These are phyloP conservation scores for Trichoderma sp. DNA, from an alignment of 2,329 filamentous ascomycete genomes.

Conservation along the genomic window DNA sequence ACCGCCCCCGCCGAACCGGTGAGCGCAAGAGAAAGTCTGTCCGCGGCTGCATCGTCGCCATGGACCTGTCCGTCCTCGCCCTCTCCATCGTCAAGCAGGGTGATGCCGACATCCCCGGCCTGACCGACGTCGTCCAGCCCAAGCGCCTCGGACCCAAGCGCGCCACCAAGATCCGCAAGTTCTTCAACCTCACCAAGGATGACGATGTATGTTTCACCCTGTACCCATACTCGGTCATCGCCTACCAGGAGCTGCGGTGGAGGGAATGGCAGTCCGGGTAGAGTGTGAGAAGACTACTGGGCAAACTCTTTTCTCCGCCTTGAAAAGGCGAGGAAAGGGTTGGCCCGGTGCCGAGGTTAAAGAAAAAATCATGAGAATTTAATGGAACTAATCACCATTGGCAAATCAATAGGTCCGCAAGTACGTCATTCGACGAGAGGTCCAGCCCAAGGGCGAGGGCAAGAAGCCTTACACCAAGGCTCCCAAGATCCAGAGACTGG, in stretches of 20 bases:
- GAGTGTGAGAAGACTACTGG: conserved; percentile 53
- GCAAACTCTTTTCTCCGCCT: background rate
- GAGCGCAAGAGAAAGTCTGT: conserved; percentile 99
- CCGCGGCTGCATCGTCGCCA: conserved; percentile 96
- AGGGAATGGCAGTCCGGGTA: conserved; percentile 49
- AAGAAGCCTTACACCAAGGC: conserved; percentile 99
- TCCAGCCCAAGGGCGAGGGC: conserved; percentile 95
- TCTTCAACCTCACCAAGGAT: conserved; percentile 99
- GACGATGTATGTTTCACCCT: conserved; percentile 87
- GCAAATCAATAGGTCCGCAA: conserved; percentile 77
- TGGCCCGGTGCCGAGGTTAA: conserved; percentile 12
- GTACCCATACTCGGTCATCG: conserved; percentile 61
- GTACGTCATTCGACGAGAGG: conserved; percentile 99
- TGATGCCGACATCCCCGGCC: conserved; percentile 86
- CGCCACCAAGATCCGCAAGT: conserved; percentile 98
- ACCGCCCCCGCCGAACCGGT: conserved; percentile 94
- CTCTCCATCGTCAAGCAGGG: conserved; percentile 98
- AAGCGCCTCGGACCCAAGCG: conserved; percentile 99
- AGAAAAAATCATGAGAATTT: conserved; percentile 25
- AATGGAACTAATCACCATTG: conserved; percentile 39
- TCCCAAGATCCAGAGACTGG: conserved; percentile 98
- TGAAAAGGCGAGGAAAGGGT: background rate
- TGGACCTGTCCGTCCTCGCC: conserved; percentile 92
- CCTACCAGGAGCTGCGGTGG: conserved; percentile 60
- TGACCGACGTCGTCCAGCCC: conserved; percentile 97